Evolutionary conservation across 441 rosid species (phyloP).

Genomic region (Gossypium aridum): DNA sequence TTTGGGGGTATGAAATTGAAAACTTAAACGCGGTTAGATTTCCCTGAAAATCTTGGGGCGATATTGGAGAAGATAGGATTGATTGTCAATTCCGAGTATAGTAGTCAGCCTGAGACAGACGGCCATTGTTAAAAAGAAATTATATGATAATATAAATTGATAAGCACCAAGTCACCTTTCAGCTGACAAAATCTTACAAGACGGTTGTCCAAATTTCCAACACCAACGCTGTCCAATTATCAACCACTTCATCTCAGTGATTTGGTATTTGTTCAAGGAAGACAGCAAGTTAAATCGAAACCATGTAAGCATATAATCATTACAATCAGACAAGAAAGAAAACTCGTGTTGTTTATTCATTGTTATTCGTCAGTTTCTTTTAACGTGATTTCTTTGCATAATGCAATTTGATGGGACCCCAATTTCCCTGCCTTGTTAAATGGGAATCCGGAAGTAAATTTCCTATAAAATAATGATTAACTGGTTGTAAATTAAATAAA

Average conservation of each 20-base stretch:
- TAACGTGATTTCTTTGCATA: neutral
- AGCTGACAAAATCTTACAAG: conserved; percentile 1
- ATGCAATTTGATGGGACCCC: neutral
- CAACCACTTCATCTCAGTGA: conserved; percentile 9
- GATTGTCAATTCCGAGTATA: neutral
- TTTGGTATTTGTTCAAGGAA: conserved; percentile 7
- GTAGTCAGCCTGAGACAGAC: neutral
- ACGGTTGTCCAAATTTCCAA: conserved; percentile 5
- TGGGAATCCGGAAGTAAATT: neutral
- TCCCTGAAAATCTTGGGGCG: too few species aligned
- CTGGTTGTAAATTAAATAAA: neutral
- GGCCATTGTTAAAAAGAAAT: neutral
- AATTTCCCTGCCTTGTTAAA: neutral
- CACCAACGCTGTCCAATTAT: conserved; percentile 9
- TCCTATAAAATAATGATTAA: conserved; percentile 7
- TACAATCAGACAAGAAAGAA: conserved; percentile 5
- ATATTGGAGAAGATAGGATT: neutral
- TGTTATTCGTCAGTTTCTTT: neutral
- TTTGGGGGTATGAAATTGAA: too few species aligned
- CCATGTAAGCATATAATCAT: conserved; percentile 13
- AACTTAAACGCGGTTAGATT: too few species aligned
- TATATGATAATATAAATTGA: neutral
- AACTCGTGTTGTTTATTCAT: conserved; percentile 12
- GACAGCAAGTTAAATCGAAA: conserved; percentile 15
- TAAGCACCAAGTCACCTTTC: conserved; percentile 22